These are phyloP conservation scores for Cryptococcus sp. DNA, from an alignment of 1,284 basidiomycete species.

Conservation along the genomic window DNA sequence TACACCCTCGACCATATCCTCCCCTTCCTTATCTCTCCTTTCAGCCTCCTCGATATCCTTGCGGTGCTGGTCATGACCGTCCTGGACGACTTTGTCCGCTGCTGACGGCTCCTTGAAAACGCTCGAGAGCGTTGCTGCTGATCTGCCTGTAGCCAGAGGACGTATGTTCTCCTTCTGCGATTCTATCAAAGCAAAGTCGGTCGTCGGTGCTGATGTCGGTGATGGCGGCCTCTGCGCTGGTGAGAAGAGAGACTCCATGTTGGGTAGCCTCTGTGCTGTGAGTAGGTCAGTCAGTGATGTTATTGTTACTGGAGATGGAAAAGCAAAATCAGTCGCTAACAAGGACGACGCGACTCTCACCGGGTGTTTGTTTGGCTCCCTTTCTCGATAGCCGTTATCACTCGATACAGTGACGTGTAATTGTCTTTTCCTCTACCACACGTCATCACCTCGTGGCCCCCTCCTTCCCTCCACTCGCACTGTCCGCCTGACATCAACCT, in stretches of 20 bases:
- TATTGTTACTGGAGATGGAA: background rate
- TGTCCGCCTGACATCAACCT: too few relatives aligned
- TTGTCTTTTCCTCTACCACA: background rate
- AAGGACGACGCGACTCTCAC: slow-evolving; percentile 1
- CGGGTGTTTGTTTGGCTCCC: slow-evolving; percentile 5
- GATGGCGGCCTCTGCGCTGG: slow-evolving; percentile 14
- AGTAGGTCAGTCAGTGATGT: background rate
- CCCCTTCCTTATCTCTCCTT: slow-evolving; percentile 56
- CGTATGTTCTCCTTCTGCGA: slow-evolving; percentile 65
- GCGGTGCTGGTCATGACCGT: slow-evolving; percentile 53
- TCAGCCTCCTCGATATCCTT: slow-evolving; percentile 53
- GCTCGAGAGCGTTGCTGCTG: slow-evolving; percentile 59
- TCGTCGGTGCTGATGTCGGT: slow-evolving; percentile 37
- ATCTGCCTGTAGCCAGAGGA: slow-evolving; percentile 59
- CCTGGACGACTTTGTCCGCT: slow-evolving; percentile 52
- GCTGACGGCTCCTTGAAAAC: slow-evolving; percentile 54
- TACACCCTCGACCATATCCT: slow-evolving; percentile 58
- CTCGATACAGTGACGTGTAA: slow-evolving; percentile 2
- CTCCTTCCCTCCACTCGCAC: slow-evolving; percentile 7
- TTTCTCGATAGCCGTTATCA: slow-evolving; percentile 2
- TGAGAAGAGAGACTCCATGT: slow-evolving; percentile 25
- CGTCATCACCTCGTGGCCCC: slow-evolving; percentile 8
- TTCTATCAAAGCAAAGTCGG: slow-evolving; percentile 57
- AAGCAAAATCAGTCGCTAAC: slow-evolving; percentile 22
- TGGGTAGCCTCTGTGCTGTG: background rate